A percentile compares a stretch with the other conserved stretches of the same genome.
Conservation (phyloP, 2,329 filamentous ascomycete species). For the Gnomoniopsis sp. region DNA sequence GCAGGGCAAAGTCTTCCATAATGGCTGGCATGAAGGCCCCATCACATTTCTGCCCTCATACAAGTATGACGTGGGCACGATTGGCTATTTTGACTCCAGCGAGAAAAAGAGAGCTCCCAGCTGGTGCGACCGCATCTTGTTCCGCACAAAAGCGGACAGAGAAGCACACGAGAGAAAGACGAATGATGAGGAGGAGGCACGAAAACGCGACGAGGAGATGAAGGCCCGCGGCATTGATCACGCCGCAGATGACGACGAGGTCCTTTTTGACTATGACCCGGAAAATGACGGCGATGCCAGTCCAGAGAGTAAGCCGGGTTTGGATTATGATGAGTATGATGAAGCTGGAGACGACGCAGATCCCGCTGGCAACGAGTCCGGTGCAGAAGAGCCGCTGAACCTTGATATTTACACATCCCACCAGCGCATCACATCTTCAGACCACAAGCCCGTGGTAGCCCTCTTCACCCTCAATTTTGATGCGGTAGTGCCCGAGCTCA, state of each 20-base stretch:
- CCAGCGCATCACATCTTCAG: constrained; percentile 85
- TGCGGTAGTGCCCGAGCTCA: constrained; percentile 79
- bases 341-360: constrained; percentile 42
- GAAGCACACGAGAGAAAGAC: constrained; percentile 61
- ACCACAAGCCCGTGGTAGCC: constrained; percentile 88
- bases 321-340: constrained; percentile 60
- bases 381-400: constrained; percentile 50
- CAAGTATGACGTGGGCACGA: constrained; percentile 95
- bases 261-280: constrained; percentile 88
- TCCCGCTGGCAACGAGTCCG: constrained; percentile 54
- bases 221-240: constrained; percentile 72
- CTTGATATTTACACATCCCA: constrained; percentile 77
- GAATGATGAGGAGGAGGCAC: constrained; percentile 63
- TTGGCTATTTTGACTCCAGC: constrained; percentile 89
- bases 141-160: constrained; percentile 70
- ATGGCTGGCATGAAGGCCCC: constrained; percentile 86
- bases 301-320: constrained; percentile 33
- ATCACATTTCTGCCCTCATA: constrained; percentile 92
- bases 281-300: constrained; percentile 63
- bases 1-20: constrained; percentile 75
- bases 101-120: constrained; percentile 91
- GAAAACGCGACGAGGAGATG: constrained; percentile 80
- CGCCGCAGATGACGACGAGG: constrained; percentile 71
- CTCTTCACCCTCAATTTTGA: constrained; percentile 84
- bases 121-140: constrained; percentile 96